A percentile compares a stretch with the other conserved stretches of the same genome.
phyloP scores from a whole-genome alignment of 176 grass and related monocot species.

The Pontederia crassipes region DNA sequence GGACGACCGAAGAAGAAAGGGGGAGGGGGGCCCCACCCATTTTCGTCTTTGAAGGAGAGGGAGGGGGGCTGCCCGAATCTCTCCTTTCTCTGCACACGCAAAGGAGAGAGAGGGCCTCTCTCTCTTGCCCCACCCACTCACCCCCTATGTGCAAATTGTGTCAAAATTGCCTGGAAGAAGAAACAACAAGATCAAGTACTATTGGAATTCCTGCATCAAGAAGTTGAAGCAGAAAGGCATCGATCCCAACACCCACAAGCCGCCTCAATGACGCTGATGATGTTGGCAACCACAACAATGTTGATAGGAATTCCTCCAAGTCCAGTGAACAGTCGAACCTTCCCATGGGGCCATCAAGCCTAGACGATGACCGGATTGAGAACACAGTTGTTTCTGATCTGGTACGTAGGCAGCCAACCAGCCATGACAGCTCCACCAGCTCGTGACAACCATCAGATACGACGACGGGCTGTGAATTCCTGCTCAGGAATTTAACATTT shows the following conservation, averaged over 20 bases:
- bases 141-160: too few species aligned
- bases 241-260: constrained; percentile 23
- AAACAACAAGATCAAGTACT: constrained; percentile 22
- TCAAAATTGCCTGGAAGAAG: constrained; percentile 14
- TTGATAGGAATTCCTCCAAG: background rate
- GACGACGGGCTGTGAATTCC: background rate
- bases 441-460: background rate
- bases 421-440: constrained; percentile 2
- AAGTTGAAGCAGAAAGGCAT: constrained; percentile 22
- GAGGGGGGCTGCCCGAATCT: too few species aligned
- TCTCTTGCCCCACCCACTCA: too few species aligned
- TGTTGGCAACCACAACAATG: background rate
- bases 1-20: too few species aligned
- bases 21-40: too few species aligned
- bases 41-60: too few species aligned
- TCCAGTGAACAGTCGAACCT: background rate
- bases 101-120: too few species aligned
- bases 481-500: background rate
- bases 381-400: background rate
- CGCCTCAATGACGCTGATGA: background rate
- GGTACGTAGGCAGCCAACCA: background rate
- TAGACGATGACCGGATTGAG: background rate
- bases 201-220: constrained; percentile 23
- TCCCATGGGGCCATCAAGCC: background rate
- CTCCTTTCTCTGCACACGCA: too few species aligned